Conservation (phyloP, 305 asterid species). For the Rubia balearica region DNA sequence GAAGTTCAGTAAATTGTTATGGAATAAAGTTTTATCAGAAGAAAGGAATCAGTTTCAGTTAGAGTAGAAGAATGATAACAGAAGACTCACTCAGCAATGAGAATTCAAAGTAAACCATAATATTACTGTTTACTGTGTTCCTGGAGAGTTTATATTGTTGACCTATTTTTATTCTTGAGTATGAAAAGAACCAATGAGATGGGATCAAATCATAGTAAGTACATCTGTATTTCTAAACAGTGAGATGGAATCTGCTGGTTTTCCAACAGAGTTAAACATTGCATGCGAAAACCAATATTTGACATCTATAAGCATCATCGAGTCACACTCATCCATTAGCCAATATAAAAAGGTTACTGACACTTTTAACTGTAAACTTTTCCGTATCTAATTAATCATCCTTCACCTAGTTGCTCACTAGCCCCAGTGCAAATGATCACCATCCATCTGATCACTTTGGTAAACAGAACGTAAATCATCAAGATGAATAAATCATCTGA, state of each 20-base stretch:
- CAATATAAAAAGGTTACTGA: too few relatives aligned
- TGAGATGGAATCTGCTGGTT: neutral
- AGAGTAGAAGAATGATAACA: neutral
- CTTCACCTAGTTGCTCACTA: too few relatives aligned
- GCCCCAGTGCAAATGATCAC: too few relatives aligned
- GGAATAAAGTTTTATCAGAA: neutral
- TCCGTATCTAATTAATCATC: neutral
- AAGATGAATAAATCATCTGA: too few relatives aligned
- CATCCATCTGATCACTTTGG: too few relatives aligned
- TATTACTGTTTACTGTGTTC: neutral
- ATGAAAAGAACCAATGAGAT: neutral
- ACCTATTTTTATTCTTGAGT: neutral
- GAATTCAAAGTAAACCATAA: neutral
- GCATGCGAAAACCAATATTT: neutral
- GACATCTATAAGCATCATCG: neutral
- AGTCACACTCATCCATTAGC: neutral
- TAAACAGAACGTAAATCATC: too few relatives aligned
- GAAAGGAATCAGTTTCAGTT: neutral
- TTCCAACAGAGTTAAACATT: neutral
- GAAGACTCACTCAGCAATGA: neutral
- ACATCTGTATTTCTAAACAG: neutral
- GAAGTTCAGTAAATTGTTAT: neutral
- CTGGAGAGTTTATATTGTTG: too few relatives aligned
- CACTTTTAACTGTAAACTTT: neutral
- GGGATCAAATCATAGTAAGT: neutral